Percentiles rank a stretch among this genome's conserved stretches.
Evolutionary conservation across 2,329 filamentous ascomycete species (phyloP).

Genomic region (Aspergillus glaucus): DNA sequence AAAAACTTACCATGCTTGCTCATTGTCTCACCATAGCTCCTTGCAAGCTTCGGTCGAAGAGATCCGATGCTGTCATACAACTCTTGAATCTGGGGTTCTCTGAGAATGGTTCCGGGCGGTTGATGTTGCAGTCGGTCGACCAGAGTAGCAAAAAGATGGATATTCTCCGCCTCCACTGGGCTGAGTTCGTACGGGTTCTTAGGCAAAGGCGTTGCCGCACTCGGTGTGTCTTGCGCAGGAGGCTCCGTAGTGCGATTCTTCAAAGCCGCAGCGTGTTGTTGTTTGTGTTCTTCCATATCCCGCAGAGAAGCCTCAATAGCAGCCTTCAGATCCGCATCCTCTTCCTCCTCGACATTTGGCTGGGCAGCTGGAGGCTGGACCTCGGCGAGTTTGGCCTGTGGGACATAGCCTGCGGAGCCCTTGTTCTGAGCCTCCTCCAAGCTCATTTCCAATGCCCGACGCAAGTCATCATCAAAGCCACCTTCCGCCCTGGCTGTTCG

Average conservation of each 20-base stretch:
- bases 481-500: conserved; percentile 82
- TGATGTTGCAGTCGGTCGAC: conserved; percentile 94
- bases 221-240: conserved; percentile 44
- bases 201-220: conserved; percentile 51
- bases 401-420: conserved; percentile 62
- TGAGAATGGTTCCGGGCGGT: conserved; percentile 87
- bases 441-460: conserved; percentile 91
- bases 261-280: conserved; percentile 74
- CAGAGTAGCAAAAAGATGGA: conserved; percentile 88
- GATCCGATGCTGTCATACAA: conserved; percentile 96
- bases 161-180: conserved; percentile 91
- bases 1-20: conserved; percentile 80
- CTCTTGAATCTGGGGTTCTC: conserved; percentile 96
- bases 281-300: conserved; percentile 98
- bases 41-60: conserved; percentile 82
- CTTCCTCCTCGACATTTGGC: conserved; percentile 59
- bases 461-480: conserved; percentile 89
- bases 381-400: conserved; percentile 49
- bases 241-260: conserved; percentile 65
- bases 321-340: conserved; percentile 87
- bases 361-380: conserved; percentile 33
- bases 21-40: conserved; percentile 98
- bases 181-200: conserved; percentile 95
- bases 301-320: conserved; percentile 91
- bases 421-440: conserved; percentile 82